Conservation (phyloP, 106 monocot species). For the Hemerocallis citrina region DNA sequence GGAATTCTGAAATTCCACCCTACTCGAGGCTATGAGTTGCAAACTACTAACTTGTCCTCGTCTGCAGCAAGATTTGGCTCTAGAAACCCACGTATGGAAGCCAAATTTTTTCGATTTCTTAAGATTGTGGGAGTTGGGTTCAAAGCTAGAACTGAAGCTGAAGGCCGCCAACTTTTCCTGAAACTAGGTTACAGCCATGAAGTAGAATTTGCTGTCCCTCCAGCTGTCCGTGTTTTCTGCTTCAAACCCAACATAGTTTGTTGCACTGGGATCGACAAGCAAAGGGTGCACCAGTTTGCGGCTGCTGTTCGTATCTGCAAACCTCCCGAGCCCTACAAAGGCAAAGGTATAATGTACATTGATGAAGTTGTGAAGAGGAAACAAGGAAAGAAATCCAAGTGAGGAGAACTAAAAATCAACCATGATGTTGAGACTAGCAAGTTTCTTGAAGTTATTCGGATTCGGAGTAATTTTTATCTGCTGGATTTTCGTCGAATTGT, state of each 20-base stretch:
- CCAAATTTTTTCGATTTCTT: slow-evolving; percentile 82
- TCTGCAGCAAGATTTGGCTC: too few relatives aligned
- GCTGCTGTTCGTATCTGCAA: slow-evolving; percentile 76
- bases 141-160: slow-evolving; percentile 70
- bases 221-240: slow-evolving; percentile 83
- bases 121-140: slow-evolving; percentile 90
- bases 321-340: slow-evolving; percentile 93
- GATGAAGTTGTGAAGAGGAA: slow-evolving; percentile 90
- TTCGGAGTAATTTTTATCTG: too few relatives aligned
- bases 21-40: too few relatives aligned
- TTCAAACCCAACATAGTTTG: slow-evolving; percentile 94
- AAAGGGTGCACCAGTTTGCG: slow-evolving; percentile 82
- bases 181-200: slow-evolving; percentile 95
- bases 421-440: too few relatives aligned
- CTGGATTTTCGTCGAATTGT: too few relatives aligned
- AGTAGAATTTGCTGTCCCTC: slow-evolving; percentile 75
- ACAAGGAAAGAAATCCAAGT: slow-evolving; percentile 85
- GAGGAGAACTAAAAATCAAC: too few relatives aligned
- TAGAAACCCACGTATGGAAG: slow-evolving; percentile 56
- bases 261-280: slow-evolving; percentile 87
- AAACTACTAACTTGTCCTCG: too few relatives aligned
- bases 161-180: slow-evolving; percentile 70
- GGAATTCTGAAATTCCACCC: too few relatives aligned
- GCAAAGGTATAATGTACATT: slow-evolving; percentile 87
- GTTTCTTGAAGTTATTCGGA: too few relatives aligned